Conservation (phyloP, 371 early-diverging fungal genomes). For the Circinella umbellata region DNA sequence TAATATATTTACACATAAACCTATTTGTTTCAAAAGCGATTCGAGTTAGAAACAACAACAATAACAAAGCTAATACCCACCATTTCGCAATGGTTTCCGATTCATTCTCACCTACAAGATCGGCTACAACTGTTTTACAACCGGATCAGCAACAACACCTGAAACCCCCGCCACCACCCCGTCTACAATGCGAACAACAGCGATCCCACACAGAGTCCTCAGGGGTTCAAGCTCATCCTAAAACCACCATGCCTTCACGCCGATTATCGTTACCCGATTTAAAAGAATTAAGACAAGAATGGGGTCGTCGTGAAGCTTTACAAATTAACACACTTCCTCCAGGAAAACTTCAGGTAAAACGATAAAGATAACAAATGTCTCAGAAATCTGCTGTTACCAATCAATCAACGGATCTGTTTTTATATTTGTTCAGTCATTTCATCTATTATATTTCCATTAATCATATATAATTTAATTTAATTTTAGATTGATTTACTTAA, state of each 20-base stretch:
- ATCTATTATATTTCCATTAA: too few species aligned
- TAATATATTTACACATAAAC: too few species aligned
- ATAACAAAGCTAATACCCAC: neutral
- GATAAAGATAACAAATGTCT: neutral
- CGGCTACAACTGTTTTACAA: slow-evolving; percentile 11
- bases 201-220: slow-evolving; percentile 10
- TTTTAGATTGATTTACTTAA: slow-evolving; percentile 46
- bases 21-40: too few species aligned
- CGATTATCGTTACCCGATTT: slow-evolving; percentile 44
- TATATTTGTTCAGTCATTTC: too few species aligned
- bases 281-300: slow-evolving; percentile 33
- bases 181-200: neutral
- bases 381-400: too few species aligned
- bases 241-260: slow-evolving; percentile 18
- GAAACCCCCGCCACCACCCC: slow-evolving; percentile 1
- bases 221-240: neutral
- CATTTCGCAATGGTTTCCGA: neutral
- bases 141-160: neutral
- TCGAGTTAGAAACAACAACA: too few species aligned
- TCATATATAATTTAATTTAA: neutral
- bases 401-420: too few species aligned
- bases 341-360: slow-evolving; percentile 39
- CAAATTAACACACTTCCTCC: slow-evolving; percentile 24
- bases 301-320: slow-evolving; percentile 23
- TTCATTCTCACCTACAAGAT: slow-evolving; percentile 15